Base-by-base conservation (phyloP, 1,284 basidiomycete genomes). In the Apiotrichum gracile region DNA sequence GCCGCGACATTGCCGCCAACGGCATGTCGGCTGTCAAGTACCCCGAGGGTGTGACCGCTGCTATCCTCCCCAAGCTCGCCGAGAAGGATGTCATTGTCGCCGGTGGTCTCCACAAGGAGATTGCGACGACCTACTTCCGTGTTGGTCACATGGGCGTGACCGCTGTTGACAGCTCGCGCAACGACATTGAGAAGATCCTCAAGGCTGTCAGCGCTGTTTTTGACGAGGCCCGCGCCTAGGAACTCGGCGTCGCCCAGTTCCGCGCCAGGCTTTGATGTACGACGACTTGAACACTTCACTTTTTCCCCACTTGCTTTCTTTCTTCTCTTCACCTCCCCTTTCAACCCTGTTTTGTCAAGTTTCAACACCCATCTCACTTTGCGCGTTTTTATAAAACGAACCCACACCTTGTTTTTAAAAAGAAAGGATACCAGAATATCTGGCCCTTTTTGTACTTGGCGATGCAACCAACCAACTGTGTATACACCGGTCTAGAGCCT, bases 1-100 rank as follows among this genome's bases (percentile, higher is more conserved):
- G 80, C 42, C 76, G 82, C 2, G 78, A 80, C 6, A 79, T 81
- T 51, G 81, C 86, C n/a, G 91, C 92, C 6, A 93, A 93, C 68
- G 91, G 91, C 43, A 94, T 97, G 91, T 88, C 88, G 14, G 89
- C 90, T 14, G 70, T 71, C 46, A 88, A 87, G 74, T 88, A 84
- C 72, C 92, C 92, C 16, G 81, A 84, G 5, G 89, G 88, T 4
- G 66, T 91, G 21, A 75, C 75, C 19, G 85, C 88, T 2, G 75
- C 82, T 10, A 74, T 96, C 25, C 61, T 94, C 46, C 86, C 87
- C 19, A 81, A 73, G 53, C 63, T 76, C 14, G 67, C 66, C 24
- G 70, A 69, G 69, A 83, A 81, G 63, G 85, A 84, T 47, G 79
- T 98, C 53, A 82, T 97, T 37, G 83, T 91, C 39, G 91, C 94